Percentiles rank a stretch among this genome's conserved stretches.
Evolutionary conservation across 106 monocot genomes (phyloP).

Genomic region (Alisma plantagoaquatica): DNA sequence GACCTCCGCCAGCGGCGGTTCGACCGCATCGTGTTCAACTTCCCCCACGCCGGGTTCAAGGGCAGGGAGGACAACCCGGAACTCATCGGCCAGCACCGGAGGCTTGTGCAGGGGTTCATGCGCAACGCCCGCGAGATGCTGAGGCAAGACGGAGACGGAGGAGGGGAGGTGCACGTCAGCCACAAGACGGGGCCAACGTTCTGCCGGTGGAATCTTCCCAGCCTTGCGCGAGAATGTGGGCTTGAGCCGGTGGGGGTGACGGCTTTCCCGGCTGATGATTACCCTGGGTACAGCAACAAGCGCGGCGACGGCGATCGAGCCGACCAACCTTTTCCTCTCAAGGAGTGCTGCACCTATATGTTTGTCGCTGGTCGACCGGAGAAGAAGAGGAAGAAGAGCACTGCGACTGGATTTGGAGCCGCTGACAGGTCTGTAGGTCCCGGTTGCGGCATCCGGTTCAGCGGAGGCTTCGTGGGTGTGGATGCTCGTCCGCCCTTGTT

Average conservation of each 20-base stretch:
- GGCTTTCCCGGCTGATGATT: slow-evolving; percentile 3
- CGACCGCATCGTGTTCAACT: background rate
- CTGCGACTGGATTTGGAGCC: no score
- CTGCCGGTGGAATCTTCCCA: slow-evolving; percentile 9
- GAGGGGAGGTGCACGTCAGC: slow-evolving; percentile 13
- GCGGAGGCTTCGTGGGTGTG: no score
- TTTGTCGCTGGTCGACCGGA: background rate
- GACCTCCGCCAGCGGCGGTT: background rate
- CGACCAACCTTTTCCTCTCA: slow-evolving; percentile 9
- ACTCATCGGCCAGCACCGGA: background rate
- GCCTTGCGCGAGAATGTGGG: background rate
- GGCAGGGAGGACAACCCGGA: background rate
- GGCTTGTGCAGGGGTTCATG: slow-evolving; percentile 1
- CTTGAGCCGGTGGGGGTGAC: background rate
- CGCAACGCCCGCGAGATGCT: slow-evolving; percentile 10
- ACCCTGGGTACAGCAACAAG: slow-evolving; percentile 12
- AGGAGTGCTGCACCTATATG: slow-evolving; percentile 10
- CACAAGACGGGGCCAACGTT: slow-evolving; percentile 7
- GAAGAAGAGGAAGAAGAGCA: background rate
- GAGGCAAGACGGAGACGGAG: slow-evolving; percentile 1
- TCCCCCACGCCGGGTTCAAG: slow-evolving; percentile 1
- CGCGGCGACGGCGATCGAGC: slow-evolving; percentile 6
- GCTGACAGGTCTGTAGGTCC: no score
- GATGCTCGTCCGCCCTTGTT: no score
- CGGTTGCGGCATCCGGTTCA: no score